These are phyloP conservation scores for Chaetomium cochliodes DNA, from an alignment of 495 filamentous ascomycete species.

Conservation along the genomic window DNA sequence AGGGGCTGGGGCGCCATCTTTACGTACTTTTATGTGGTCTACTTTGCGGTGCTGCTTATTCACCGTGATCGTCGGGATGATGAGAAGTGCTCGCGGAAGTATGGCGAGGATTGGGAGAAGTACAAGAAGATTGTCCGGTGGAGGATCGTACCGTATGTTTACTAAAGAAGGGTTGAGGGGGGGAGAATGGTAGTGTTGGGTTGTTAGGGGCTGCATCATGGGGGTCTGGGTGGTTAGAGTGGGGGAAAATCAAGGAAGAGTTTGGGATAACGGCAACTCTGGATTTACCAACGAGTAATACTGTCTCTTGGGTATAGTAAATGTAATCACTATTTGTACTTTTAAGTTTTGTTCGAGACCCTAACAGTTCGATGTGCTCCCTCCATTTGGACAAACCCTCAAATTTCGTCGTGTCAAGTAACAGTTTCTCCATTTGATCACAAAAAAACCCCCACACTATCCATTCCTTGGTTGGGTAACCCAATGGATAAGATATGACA, in stretches of 20 bases:
- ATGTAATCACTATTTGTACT: neutral
- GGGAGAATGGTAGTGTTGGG: neutral
- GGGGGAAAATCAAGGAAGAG: neutral
- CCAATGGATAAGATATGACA: too few species aligned
- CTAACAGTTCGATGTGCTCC: neutral
- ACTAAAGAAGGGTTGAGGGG: slow-evolving; percentile 51
- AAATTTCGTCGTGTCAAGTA: too few species aligned
- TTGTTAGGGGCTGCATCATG: neutral
- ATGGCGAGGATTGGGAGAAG: slow-evolving; percentile 89
- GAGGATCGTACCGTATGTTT: slow-evolving; percentile 88
- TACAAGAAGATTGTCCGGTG: slow-evolving; percentile 82
- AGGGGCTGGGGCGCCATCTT: slow-evolving; percentile 80
- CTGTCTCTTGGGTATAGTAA: neutral
- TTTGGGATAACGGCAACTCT: neutral
- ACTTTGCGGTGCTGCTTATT: slow-evolving; percentile 85
- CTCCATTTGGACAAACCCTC: too few species aligned
- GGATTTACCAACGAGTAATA: neutral
- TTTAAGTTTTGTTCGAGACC: neutral
- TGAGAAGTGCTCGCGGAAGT: slow-evolving; percentile 87
- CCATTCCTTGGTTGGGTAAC: too few species aligned
- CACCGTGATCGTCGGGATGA: slow-evolving; percentile 93
- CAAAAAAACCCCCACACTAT: too few species aligned
- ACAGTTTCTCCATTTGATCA: too few species aligned
- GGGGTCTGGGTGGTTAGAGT: neutral
- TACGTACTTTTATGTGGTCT: slow-evolving; percentile 93